Percentiles rank a stretch among this genome's conserved stretches.
Conservation (phyloP, 305 asterid genomes). For the Fraxinus ornus region DNA sequence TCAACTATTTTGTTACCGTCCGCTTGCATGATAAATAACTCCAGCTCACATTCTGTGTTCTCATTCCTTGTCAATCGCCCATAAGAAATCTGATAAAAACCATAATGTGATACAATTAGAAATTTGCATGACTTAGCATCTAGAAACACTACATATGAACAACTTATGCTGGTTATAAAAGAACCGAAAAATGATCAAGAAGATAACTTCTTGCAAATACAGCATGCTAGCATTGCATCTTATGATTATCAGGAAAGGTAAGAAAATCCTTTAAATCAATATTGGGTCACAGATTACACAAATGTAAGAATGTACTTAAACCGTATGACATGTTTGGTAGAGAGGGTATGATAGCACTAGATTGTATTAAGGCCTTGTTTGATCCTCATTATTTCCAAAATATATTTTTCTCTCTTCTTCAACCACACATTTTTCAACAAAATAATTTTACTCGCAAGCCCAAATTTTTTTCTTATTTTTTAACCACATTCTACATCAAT, state of each 20-base stretch:
- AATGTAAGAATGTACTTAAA: neutral
- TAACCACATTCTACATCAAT: neutral
- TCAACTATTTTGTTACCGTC: slow-evolving; percentile 85
- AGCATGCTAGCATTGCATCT: neutral
- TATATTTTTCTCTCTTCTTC: neutral
- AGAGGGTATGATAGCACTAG: neutral
- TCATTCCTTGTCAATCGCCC: slow-evolving; percentile 62
- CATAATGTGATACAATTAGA: neutral
- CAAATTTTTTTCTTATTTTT: neutral
- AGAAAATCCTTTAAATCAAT: neutral
- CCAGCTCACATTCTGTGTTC: slow-evolving; percentile 62
- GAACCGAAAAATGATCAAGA: neutral
- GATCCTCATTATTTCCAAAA: neutral
- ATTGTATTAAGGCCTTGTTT: neutral
- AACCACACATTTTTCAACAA: neutral
- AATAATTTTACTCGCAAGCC: too few species aligned
- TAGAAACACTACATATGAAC: neutral
- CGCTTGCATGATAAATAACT: slow-evolving; percentile 76
- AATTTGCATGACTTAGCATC: neutral
- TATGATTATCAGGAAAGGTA: neutral
- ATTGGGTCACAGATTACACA: neutral
- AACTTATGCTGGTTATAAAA: neutral
- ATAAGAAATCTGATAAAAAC: slow-evolving; percentile 58
- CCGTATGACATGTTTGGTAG: neutral
- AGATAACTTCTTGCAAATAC: neutral